These are phyloP conservation scores for Lecanicillium sp. DNA, from an alignment of 2,329 filamentous ascomycete genomes.

Conservation along the genomic window DNA sequence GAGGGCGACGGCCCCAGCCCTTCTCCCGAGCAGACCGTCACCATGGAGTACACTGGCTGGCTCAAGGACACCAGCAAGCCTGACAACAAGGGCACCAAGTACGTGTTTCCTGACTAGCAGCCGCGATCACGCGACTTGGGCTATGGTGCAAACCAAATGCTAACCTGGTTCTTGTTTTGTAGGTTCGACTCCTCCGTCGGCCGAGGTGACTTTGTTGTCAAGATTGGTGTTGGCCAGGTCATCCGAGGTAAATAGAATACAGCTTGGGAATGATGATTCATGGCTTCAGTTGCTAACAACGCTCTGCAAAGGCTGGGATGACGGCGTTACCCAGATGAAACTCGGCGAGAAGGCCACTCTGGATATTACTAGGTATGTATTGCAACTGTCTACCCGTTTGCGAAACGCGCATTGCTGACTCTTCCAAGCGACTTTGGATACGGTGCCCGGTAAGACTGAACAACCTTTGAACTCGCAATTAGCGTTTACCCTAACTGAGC, in stretches of 20 bases:
- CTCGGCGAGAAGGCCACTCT: constrained; percentile 84
- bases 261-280: too few species aligned
- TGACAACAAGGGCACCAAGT: constrained; percentile 65
- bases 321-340: constrained; percentile 79
- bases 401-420: constrained; percentile 12
- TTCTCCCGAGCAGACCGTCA: constrained; percentile 60
- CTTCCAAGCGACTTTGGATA: constrained; percentile 53
- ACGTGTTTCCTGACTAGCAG: constrained; percentile 32
- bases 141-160: too few species aligned
- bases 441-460: constrained; percentile 45
- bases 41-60: constrained; percentile 87
- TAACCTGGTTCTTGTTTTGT: constrained; percentile 7
- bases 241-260: constrained; percentile 69
- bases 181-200: constrained; percentile 87
- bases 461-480: constrained; percentile 5
- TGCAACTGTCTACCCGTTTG: neutral
- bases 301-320: constrained; percentile 72
- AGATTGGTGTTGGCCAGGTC: constrained; percentile 75
- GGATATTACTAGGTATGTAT: constrained; percentile 64
- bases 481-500: neutral
- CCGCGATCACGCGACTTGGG: too few species aligned
- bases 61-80: constrained; percentile 59
- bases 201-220: constrained; percentile 65
- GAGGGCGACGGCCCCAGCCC: constrained; percentile 58
- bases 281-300: too few species aligned